Conservation (phyloP, 2,329 filamentous ascomycete species). For the Colletotrichum lentis region DNA sequence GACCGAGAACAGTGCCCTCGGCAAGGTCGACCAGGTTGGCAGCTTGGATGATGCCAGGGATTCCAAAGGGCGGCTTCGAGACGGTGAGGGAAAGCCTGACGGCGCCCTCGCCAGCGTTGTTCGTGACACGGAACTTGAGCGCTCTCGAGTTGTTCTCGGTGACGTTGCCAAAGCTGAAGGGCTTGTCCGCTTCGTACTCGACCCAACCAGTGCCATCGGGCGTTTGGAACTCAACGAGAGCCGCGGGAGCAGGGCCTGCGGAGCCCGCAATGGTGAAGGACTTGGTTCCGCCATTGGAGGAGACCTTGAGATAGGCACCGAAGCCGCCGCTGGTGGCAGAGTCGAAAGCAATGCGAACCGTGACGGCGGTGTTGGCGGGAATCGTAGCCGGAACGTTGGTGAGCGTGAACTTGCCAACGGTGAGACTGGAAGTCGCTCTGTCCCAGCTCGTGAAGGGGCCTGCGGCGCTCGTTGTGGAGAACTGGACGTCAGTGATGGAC, state of each 20-base stretch:
- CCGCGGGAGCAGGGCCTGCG: constrained; percentile 58
- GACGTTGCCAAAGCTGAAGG: constrained; percentile 65
- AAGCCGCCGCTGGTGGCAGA: constrained; percentile 57
- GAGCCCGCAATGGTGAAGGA: constrained; percentile 58
- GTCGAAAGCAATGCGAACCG: constrained; percentile 58
- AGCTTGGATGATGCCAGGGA: constrained; percentile 61
- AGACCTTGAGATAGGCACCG: constrained; percentile 57
- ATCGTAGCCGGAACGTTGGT: constrained; percentile 56
- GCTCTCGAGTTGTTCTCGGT: constrained; percentile 58
- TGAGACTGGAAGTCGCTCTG: constrained; percentile 47
- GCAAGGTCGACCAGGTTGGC: constrained; percentile 65
- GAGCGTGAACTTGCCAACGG: constrained; percentile 59
- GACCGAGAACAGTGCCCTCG: constrained; percentile 61
- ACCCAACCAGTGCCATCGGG: constrained; percentile 61
- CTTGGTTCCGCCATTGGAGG: constrained; percentile 58
- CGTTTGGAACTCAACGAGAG: constrained; percentile 64
- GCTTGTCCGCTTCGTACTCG: constrained; percentile 50
- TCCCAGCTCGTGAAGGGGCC: constrained; percentile 56
- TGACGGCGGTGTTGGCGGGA: constrained; percentile 49
- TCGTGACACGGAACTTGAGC: constrained; percentile 62
- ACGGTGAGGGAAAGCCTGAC: constrained; percentile 63
- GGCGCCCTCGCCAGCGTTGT: constrained; percentile 55
- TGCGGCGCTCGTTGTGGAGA: constrained; percentile 52
- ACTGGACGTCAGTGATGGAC: constrained; percentile 54
- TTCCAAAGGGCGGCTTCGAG: constrained; percentile 67